phyloP scores from a whole-genome alignment of 2,329 filamentous ascomycete genomes.

The Aspergillus chevalieri region DNA sequence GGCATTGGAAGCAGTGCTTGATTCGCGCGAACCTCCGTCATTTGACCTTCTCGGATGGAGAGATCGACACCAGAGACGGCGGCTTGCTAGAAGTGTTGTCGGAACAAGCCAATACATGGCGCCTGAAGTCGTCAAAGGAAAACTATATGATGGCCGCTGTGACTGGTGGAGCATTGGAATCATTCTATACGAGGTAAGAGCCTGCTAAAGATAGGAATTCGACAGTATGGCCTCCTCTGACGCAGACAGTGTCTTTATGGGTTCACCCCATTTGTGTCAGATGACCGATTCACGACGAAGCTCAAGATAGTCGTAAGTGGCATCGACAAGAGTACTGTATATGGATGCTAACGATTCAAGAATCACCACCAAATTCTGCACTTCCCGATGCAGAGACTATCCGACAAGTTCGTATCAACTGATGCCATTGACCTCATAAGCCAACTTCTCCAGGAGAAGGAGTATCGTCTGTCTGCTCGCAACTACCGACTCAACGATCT shows the following conservation, averaged over 20 bases:
- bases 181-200: slow-evolving; percentile 71
- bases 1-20: slow-evolving; percentile 22
- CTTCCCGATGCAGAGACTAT: slow-evolving; percentile 58
- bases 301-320: slow-evolving; percentile 67
- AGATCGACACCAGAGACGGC: slow-evolving; percentile 61
- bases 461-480: slow-evolving; percentile 67
- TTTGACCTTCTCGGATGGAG: slow-evolving; percentile 63
- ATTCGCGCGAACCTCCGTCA: slow-evolving; percentile 20
- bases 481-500: slow-evolving; percentile 65
- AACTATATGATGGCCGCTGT: slow-evolving; percentile 83
- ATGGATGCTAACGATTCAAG: slow-evolving; percentile 32
- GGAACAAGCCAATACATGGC: slow-evolving; percentile 99
- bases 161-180: slow-evolving; percentile 97
- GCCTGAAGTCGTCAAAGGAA: slow-evolving; percentile 78
- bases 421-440: slow-evolving; percentile 73
- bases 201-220: background rate
- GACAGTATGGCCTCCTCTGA: background rate
- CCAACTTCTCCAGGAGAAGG: slow-evolving; percentile 65
- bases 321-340: background rate
- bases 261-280: slow-evolving; percentile 79
- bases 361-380: slow-evolving; percentile 63
- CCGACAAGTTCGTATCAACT: slow-evolving; percentile 55
- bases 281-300: slow-evolving; percentile 78
- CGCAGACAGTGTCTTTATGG: slow-evolving; percentile 69
- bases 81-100: slow-evolving; percentile 76